These are phyloP conservation scores for Cladophialophora immunda DNA, from an alignment of 2,329 filamentous ascomycete species.

Conservation along the genomic window DNA sequence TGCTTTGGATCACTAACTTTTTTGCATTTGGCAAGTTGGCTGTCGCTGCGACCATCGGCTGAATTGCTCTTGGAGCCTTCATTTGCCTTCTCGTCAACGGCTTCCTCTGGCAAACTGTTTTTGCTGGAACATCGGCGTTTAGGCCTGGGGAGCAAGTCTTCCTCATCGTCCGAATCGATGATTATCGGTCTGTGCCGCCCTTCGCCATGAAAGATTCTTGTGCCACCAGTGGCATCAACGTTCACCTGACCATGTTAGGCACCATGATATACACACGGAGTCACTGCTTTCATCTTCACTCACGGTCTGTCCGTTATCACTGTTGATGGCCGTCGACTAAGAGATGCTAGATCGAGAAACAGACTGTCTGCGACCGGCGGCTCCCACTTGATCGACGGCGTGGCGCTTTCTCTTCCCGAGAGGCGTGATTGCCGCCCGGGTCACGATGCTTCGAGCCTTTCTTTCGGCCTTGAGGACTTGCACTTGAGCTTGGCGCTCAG, in stretches of 20 bases:
- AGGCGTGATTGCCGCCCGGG: background rate
- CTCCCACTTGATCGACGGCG: background rate
- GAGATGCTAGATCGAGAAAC: background rate
- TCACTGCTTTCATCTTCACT: background rate
- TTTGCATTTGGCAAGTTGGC: background rate
- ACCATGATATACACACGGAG: background rate
- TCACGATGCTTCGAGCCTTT: background rate
- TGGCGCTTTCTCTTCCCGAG: background rate
- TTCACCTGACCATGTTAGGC: background rate
- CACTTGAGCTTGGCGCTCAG: background rate
- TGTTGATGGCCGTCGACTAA: background rate
- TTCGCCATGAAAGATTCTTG: background rate
- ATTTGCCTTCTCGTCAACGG: background rate
- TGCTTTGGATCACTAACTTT: too few species aligned
- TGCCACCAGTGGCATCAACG: background rate
- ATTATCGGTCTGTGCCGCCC: constrained; percentile 3
- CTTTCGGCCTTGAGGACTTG: background rate
- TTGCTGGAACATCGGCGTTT: too few species aligned
- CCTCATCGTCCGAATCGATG: constrained; percentile 9
- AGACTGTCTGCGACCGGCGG: background rate
- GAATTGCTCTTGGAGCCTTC: background rate
- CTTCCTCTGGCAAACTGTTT: too few species aligned
- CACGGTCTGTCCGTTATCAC: background rate
- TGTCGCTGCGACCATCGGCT: background rate
- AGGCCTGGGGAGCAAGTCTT: too few species aligned